Conservation (phyloP, 176 grass and related monocot genomes). For the Carex littledalei region DNA sequence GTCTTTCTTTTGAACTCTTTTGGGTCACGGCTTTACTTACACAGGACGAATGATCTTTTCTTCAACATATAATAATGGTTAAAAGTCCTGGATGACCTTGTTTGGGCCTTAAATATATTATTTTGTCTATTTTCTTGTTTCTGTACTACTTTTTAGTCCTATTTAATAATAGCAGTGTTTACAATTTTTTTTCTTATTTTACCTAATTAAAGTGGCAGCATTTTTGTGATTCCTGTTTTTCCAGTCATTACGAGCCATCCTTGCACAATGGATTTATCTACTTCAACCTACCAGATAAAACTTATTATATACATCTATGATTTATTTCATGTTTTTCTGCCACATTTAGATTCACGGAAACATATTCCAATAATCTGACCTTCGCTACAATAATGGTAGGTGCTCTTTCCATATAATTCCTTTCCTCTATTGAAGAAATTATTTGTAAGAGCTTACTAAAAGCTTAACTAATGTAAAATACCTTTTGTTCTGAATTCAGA, state of each 20-base stretch:
- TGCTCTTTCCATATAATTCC: not conserved
- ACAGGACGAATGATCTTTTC: not conserved
- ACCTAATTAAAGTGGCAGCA: too few relatives aligned
- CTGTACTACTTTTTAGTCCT: not conserved
- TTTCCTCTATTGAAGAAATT: not conserved
- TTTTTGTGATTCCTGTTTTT: too few relatives aligned
- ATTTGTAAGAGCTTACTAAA: not conserved
- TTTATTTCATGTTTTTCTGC: not conserved
- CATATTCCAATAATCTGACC: conserved; percentile 32
- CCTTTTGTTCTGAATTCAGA: not conserved
- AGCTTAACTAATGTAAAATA: not conserved
- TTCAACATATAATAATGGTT: not conserved
- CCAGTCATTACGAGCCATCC: too few relatives aligned
- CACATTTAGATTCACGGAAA: conserved; percentile 13
- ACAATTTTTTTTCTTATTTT: not conserved
- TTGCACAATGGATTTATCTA: too few relatives aligned
- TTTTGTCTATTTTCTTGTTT: not conserved
- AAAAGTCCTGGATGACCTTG: not conserved
- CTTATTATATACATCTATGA: not conserved
- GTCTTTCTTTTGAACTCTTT: not conserved
- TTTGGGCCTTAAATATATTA: not conserved
- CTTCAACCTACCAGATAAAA: too few relatives aligned
- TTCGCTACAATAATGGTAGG: conserved; percentile 27
- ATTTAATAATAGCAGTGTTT: not conserved
- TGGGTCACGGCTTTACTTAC: not conserved